A percentile compares a stretch with the other conserved stretches of the same genome.
phyloP scores from a whole-genome alignment of 805 yeast species.

The Metahyphopichia silvanorum region DNA sequence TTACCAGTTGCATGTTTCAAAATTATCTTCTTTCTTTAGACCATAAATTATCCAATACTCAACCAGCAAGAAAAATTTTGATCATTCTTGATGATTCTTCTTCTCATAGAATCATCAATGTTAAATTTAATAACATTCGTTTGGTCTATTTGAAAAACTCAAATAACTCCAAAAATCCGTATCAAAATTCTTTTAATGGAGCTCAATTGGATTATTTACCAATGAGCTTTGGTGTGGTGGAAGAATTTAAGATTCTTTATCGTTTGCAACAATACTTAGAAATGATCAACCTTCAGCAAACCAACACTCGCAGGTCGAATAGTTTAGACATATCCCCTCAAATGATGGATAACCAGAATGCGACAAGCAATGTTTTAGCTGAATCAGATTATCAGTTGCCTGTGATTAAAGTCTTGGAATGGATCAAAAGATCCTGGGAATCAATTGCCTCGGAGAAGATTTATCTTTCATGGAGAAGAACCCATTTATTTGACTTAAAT shows the following conservation, averaged over 20 bases:
- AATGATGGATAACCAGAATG: not conserved
- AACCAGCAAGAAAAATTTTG: slow-evolving; percentile 46
- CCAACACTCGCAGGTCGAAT: slow-evolving; percentile 10
- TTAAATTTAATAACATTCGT: slow-evolving; percentile 33
- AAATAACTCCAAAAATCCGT: slow-evolving; percentile 34
- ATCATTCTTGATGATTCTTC: slow-evolving; percentile 60
- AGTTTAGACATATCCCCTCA: not conserved
- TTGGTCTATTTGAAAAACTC: slow-evolving; percentile 38
- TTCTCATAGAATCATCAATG: slow-evolving; percentile 52
- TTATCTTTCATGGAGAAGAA: slow-evolving; percentile 30
- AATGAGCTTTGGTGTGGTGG: slow-evolving; percentile 61
- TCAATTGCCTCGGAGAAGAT: slow-evolving; percentile 30
- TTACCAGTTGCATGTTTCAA: slow-evolving; percentile 60
- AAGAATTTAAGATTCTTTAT: slow-evolving; percentile 57
- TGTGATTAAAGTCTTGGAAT: slow-evolving; percentile 53
- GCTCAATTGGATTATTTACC: slow-evolving; percentile 54
- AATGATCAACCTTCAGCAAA: slow-evolving; percentile 34
- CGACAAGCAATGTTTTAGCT: slow-evolving; percentile 19
- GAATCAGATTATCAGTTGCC: slow-evolving; percentile 46
- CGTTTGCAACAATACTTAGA: slow-evolving; percentile 55
- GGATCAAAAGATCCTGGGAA: slow-evolving; percentile 59
- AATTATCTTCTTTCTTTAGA: slow-evolving; percentile 60
- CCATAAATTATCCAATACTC: slow-evolving; percentile 47
- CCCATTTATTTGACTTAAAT: slow-evolving; percentile 27
- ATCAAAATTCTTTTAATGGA: slow-evolving; percentile 35